Conservation (phyloP, 495 filamentous ascomycete genomes). For the Friedmanniomyces endolithicus region DNA sequence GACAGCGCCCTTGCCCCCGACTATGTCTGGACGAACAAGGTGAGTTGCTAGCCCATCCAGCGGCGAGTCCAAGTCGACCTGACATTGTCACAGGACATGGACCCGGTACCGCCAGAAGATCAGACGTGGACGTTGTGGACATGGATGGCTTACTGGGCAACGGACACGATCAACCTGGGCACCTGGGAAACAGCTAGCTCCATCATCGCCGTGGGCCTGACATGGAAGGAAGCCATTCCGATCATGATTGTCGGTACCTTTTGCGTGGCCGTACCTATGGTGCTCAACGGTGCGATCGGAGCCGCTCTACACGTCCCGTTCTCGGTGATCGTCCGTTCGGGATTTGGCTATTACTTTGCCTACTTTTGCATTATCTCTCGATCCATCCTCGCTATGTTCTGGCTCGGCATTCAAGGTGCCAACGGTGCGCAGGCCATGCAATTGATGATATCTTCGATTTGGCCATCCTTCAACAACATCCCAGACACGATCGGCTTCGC, state of each 20-base stretch:
- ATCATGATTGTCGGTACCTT: slow-evolving; percentile 30
- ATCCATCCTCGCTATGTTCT: slow-evolving; percentile 21
- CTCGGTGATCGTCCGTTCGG: slow-evolving; percentile 14
- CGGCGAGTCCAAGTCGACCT: neutral
- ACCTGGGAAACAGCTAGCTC: slow-evolving; percentile 14
- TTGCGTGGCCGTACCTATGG: slow-evolving; percentile 34
- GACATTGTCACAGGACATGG: neutral
- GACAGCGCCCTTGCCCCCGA: slow-evolving; percentile 36
- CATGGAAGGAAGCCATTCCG: slow-evolving; percentile 36
- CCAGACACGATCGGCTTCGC: slow-evolving; percentile 17
- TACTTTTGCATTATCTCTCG: slow-evolving; percentile 30
- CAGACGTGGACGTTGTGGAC: slow-evolving; percentile 34
- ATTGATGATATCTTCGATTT: slow-evolving; percentile 41
- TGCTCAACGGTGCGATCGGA: slow-evolving; percentile 39
- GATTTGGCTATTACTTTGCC: slow-evolving; percentile 21
- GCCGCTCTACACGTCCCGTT: slow-evolving; percentile 25
- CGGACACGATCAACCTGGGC: slow-evolving; percentile 13
- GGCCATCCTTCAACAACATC: slow-evolving; percentile 31
- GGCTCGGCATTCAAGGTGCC: slow-evolving; percentile 21
- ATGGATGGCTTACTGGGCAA: slow-evolving; percentile 12
- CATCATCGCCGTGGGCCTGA: slow-evolving; percentile 40
- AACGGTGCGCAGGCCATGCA: slow-evolving; percentile 29
- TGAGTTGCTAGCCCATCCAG: too few species aligned
- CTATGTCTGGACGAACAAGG: slow-evolving; percentile 38
- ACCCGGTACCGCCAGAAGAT: slow-evolving; percentile 33